A percentile compares a stretch with the other conserved stretches of the same genome.
Conservation (phyloP, 441 rosid genomes). For the Raphanus hybrid region DNA sequence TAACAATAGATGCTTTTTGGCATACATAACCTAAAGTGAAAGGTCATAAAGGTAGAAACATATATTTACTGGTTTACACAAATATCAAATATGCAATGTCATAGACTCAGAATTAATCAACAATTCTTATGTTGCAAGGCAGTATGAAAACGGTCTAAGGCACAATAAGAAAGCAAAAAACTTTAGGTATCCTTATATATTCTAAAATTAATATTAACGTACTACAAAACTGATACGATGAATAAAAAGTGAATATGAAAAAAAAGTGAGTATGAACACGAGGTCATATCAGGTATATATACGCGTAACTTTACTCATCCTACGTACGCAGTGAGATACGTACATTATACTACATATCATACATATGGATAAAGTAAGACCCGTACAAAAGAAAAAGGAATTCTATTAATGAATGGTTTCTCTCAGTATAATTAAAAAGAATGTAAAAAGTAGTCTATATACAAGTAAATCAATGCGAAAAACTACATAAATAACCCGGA, state of each 20-base stretch:
- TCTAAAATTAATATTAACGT: neutral
- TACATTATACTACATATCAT: neutral
- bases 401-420: too few relatives aligned
- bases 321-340: conserved; percentile 19
- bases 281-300: conserved; percentile 25
- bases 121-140: neutral
- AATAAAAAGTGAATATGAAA: conserved; percentile 29
- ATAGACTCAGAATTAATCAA: conserved; percentile 4
- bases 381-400: neutral
- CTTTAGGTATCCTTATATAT: conserved; percentile 5
- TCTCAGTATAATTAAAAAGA: too few relatives aligned
- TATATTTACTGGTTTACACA: neutral
- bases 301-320: conserved; percentile 39
- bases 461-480: too few relatives aligned
- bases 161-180: neutral
- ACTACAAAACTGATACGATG: conserved; percentile 11
- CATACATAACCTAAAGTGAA: neutral
- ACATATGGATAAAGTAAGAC: neutral
- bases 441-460: too few relatives aligned
- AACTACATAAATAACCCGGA: too few relatives aligned
- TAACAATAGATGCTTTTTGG: neutral
- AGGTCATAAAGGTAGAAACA: neutral
- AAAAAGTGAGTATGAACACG: conserved; percentile 33
- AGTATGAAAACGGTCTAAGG: neutral
- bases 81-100: neutral